These are phyloP conservation scores for Marvania coccoides DNA, from an alignment of 139 green algal genomes.

Conservation along the genomic window DNA sequence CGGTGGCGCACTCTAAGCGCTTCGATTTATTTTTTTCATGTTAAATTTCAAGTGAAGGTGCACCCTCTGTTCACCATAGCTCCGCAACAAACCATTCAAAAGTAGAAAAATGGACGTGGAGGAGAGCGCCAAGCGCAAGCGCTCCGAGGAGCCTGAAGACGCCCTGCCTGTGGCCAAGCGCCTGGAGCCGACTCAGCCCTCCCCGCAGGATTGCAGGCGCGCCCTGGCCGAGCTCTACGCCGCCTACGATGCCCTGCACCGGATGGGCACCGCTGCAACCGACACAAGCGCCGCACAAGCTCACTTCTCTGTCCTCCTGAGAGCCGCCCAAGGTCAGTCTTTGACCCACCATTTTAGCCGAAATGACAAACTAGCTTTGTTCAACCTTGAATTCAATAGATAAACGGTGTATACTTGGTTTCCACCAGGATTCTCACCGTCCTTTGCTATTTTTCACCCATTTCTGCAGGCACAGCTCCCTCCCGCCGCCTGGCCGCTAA, in stretches of 20 bases:
- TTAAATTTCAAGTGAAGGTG: no score
- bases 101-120: neutral
- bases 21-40: no score
- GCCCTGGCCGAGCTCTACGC: slow-evolving; percentile 11
- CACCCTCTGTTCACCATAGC: neutral
- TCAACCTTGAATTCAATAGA: neutral
- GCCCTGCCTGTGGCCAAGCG: neutral
- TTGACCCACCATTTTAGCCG: neutral
- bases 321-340: slow-evolving; percentile 6
- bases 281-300: neutral
- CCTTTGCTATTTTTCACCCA: no score
- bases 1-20: no score
- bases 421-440: neutral
- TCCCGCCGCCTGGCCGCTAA: slow-evolving; percentile 31
- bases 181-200: neutral
- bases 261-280: neutral
- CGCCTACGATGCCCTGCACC: slow-evolving; percentile 15
- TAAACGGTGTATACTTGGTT: neutral
- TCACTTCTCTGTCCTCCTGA: neutral
- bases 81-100: neutral
- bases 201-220: neutral
- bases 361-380: no score
- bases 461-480: slow-evolving; percentile 6
- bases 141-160: neutral
- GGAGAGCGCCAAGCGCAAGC: slow-evolving; percentile 13